A percentile compares a stretch with the other conserved stretches of the same genome.
These are phyloP conservation scores for Rhizophagus clarus DNA, from an alignment of 192 early-diverging fungal species.

Conservation along the genomic window DNA sequence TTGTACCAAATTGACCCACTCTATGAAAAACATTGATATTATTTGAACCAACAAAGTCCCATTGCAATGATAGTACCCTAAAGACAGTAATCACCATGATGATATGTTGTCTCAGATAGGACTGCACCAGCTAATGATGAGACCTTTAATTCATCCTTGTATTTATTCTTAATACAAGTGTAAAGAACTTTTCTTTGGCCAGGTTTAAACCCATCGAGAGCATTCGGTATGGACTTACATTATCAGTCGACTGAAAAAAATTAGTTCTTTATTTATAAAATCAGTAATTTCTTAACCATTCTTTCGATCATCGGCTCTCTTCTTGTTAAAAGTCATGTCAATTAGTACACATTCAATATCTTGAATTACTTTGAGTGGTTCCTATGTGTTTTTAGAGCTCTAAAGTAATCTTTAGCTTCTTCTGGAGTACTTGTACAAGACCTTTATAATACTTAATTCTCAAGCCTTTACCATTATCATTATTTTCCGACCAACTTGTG, in stretches of 20 bases:
- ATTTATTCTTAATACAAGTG: slow-evolving; percentile 80
- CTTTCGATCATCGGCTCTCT: slow-evolving; percentile 90
- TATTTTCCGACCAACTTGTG: slow-evolving; percentile 73
- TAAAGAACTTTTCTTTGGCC: slow-evolving; percentile 96
- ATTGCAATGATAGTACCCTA: slow-evolving; percentile 84
- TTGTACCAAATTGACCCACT: slow-evolving; percentile 90
- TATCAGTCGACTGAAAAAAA: slow-evolving; percentile 94
- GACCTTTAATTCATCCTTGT: slow-evolving; percentile 71
- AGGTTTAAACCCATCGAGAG: slow-evolving; percentile 96
- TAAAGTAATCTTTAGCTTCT: slow-evolving; percentile 94
- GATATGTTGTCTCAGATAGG: slow-evolving; percentile 87
- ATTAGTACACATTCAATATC: slow-evolving; percentile 74
- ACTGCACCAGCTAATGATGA: slow-evolving; percentile 88
- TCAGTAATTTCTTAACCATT: slow-evolving; percentile 87
- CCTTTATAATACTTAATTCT: slow-evolving; percentile 97
- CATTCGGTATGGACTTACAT: slow-evolving; percentile 91
- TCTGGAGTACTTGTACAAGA: slow-evolving; percentile 80
- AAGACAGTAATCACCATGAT: slow-evolving; percentile 92
- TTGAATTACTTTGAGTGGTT: slow-evolving; percentile 64
- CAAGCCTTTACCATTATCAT: slow-evolving; percentile 79
- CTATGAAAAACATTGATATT: slow-evolving; percentile 88
- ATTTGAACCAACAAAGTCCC: slow-evolving; percentile 95
- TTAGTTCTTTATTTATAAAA: slow-evolving; percentile 95
- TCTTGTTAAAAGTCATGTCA: slow-evolving; percentile 97
- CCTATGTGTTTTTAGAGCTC: slow-evolving; percentile 78